Percentiles rank a stretch among this genome's conserved stretches.
phyloP scores from a whole-genome alignment of 495 filamentous ascomycete species.

The Lophiotrema nucula region DNA sequence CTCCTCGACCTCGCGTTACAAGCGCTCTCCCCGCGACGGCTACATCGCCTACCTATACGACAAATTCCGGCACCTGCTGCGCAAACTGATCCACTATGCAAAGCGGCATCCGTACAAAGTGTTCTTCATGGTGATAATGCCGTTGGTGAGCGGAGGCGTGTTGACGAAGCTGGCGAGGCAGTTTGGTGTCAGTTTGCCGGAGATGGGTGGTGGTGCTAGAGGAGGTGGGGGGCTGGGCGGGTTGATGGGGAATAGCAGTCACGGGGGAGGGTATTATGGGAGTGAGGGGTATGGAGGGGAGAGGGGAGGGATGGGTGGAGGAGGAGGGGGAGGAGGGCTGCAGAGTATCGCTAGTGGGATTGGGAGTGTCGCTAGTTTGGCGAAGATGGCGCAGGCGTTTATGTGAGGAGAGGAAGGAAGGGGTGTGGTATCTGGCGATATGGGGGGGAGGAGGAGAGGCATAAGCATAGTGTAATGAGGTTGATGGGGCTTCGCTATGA shows the following conservation, averaged over 20 bases:
- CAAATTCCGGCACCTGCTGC: slow-evolving; percentile 69
- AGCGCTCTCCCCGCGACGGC: slow-evolving; percentile 68
- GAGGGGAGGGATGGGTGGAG: slow-evolving; percentile 24
- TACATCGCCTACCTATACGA: slow-evolving; percentile 68
- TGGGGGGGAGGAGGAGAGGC: too few relatives aligned
- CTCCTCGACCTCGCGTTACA: slow-evolving; percentile 65
- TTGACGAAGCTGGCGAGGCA: slow-evolving; percentile 67
- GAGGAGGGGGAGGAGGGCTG: slow-evolving; percentile 3
- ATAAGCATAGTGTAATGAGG: too few relatives aligned
- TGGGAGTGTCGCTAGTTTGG: slow-evolving; percentile 36
- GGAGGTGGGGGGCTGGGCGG: slow-evolving; percentile 48
- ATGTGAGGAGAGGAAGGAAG: slow-evolving; percentile 29
- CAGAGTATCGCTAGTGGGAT: slow-evolving; percentile 27
- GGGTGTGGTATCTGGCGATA: too few relatives aligned
- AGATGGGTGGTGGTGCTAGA: slow-evolving; percentile 49
- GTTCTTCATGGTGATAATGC: slow-evolving; percentile 80
- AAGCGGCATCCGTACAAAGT: slow-evolving; percentile 78
- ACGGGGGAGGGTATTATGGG: slow-evolving; percentile 40
- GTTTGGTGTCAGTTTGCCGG: slow-evolving; percentile 74
- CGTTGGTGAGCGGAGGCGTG: slow-evolving; percentile 77
- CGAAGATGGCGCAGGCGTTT: slow-evolving; percentile 40
- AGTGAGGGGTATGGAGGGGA: slow-evolving; percentile 37
- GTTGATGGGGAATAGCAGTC: background rate
- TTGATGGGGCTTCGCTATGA: too few relatives aligned
- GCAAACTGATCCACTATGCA: slow-evolving; percentile 72